A percentile compares a stretch with the other conserved stretches of the same genome.
These are phyloP conservation scores for Margaritispora aquatica DNA, from an alignment of 495 filamentous ascomycete species.

Conservation along the genomic window DNA sequence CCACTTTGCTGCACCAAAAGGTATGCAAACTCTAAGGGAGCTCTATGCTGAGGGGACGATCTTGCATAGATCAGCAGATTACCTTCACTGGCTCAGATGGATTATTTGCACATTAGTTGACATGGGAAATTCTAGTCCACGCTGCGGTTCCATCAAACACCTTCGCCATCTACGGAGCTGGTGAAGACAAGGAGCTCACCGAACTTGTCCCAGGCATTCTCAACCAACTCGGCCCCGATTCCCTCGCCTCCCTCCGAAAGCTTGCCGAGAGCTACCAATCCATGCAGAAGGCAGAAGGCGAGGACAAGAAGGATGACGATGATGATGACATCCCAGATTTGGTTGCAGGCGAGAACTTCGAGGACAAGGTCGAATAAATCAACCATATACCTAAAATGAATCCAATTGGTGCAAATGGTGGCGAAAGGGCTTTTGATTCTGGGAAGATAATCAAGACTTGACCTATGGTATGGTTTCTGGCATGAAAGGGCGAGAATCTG, in stretches of 20 bases:
- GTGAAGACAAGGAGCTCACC: slow-evolving; percentile 99
- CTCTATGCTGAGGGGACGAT: neutral
- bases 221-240: slow-evolving; percentile 98
- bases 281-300: slow-evolving; percentile 91
- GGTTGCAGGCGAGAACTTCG: slow-evolving; percentile 93
- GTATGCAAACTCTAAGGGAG: slow-evolving; percentile 42
- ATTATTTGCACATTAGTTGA: neutral
- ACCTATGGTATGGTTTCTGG: slow-evolving; percentile 10
- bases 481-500: slow-evolving; percentile 17
- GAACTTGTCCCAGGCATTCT: slow-evolving; percentile 99
- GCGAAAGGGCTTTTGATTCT: neutral
- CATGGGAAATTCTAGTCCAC: slow-evolving; percentile 58
- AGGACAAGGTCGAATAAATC: slow-evolving; percentile 85
- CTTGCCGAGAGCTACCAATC: slow-evolving; percentile 99
- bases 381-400: neutral
- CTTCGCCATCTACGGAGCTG: slow-evolving; percentile 97
- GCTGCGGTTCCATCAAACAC: slow-evolving; percentile 94
- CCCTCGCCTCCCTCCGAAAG: slow-evolving; percentile 95
- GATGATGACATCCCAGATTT: slow-evolving; percentile 91
- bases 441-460: neutral
- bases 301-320: slow-evolving; percentile 51
- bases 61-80: neutral
- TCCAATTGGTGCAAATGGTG: neutral
- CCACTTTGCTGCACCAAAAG: slow-evolving; percentile 95
- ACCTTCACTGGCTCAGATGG: neutral